Evolutionary conservation across 495 filamentous ascomycete species (phyloP).

Genomic region (Tuber melanosporum): DNA sequence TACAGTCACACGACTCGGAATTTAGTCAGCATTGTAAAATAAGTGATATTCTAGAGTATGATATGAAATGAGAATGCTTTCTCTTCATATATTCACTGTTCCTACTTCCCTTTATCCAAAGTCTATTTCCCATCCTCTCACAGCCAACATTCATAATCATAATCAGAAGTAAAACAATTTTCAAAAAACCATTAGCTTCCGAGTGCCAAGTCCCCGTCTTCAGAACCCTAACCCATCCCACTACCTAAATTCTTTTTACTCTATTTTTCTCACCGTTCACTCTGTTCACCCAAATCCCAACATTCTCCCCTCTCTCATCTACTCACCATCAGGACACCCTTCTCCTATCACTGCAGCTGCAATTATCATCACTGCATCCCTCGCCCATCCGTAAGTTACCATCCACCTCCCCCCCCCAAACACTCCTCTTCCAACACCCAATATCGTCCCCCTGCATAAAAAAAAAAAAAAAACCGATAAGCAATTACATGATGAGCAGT

Average conservation of each 20-base stretch:
- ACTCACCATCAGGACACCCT: neutral
- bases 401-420: neutral
- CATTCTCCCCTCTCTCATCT: neutral
- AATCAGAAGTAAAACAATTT: too few relatives aligned
- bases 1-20: too few relatives aligned
- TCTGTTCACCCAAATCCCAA: neutral
- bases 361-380: neutral
- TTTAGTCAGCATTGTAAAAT: too few relatives aligned
- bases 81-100: too few relatives aligned
- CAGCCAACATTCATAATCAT: too few relatives aligned
- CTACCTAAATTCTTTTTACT: neutral
- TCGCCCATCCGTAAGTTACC: neutral
- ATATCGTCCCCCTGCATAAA: neutral
- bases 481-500: slow-evolving; percentile 41
- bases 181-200: too few relatives aligned
- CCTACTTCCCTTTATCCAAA: too few relatives aligned
- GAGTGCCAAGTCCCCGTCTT: neutral
- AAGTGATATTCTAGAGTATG: too few relatives aligned
- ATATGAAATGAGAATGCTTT: too few relatives aligned
- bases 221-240: neutral
- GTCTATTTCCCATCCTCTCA: too few relatives aligned
- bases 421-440: neutral
- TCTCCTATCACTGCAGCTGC: neutral
- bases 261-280: neutral
- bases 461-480: neutral